These are phyloP conservation scores for Trametes gibbosa DNA, from an alignment of 768 basidiomycete genomes.

Conservation along the genomic window DNA sequence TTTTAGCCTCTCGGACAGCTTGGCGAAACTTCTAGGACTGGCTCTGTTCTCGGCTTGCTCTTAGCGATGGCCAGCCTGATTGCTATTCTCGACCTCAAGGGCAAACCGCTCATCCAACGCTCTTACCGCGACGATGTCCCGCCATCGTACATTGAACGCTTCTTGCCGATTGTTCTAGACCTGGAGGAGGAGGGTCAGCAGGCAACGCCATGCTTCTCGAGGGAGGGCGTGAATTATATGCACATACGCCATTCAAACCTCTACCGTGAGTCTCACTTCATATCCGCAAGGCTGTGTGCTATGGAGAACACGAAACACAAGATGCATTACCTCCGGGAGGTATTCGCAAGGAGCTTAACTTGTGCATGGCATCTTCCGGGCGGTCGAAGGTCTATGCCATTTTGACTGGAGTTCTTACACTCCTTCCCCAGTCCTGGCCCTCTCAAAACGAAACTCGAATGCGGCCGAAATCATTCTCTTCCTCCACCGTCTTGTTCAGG, in stretches of 20 bases:
- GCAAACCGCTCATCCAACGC: slow-evolving; percentile 95
- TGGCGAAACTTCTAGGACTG: too few relatives aligned
- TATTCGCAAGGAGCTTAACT: too few relatives aligned
- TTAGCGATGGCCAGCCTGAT: slow-evolving; percentile 61
- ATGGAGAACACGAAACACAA: neutral
- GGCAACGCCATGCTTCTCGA: slow-evolving; percentile 94
- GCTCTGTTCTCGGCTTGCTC: too few relatives aligned
- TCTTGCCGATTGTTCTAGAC: slow-evolving; percentile 89
- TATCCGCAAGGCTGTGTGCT: neutral
- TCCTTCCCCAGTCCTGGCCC: slow-evolving; percentile 69
- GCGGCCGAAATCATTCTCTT: slow-evolving; percentile 96
- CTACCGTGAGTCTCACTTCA: slow-evolving; percentile 63
- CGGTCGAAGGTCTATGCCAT: too few relatives aligned
- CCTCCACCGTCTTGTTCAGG: slow-evolving; percentile 88
- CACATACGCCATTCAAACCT: slow-evolving; percentile 98
- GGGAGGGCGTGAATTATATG: slow-evolving; percentile 96
- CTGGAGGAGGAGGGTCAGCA: slow-evolving; percentile 97
- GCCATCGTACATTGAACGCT: slow-evolving; percentile 84
- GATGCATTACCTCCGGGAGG: neutral
- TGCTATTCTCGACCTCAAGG: slow-evolving; percentile 97
- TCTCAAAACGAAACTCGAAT: slow-evolving; percentile 95
- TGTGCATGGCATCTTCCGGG: too few relatives aligned
- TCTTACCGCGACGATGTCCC: slow-evolving; percentile 97
- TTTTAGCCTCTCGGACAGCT: too few relatives aligned
- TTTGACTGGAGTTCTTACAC: neutral